A percentile compares a stretch with the other conserved stretches of the same genome.
These are phyloP conservation scores for Cerrena zonata DNA, from an alignment of 1,284 basidiomycete species.

Conservation along the genomic window DNA sequence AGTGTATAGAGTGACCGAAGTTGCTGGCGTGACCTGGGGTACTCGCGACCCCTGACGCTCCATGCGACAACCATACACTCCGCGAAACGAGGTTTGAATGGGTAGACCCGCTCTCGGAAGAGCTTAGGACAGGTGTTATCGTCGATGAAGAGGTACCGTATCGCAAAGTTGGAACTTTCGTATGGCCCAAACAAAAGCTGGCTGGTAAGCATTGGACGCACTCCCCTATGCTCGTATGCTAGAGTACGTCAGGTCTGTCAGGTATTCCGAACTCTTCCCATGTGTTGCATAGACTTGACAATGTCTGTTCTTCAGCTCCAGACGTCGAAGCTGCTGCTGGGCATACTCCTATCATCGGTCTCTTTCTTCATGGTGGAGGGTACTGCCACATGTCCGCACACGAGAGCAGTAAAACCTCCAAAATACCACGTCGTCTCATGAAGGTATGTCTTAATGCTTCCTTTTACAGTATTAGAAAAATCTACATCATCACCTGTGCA, in stretches of 20 bases:
- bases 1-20: constrained; percentile 47
- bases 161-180: constrained; percentile 40
- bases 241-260: background rate
- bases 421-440: constrained; percentile 41
- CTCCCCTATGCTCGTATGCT: background rate
- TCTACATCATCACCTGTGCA: background rate
- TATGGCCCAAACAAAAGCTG: constrained; percentile 38
- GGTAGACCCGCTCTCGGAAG: constrained; percentile 37
- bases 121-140: constrained; percentile 37
- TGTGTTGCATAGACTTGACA: background rate
- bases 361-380: constrained; percentile 49
- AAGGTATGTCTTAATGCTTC: constrained; percentile 20
- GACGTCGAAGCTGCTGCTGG: constrained; percentile 21
- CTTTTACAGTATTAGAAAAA: background rate
- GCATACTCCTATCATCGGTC: constrained; percentile 34
- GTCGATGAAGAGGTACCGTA: constrained; percentile 34
- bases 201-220: constrained; percentile 15
- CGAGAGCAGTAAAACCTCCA: constrained; percentile 41
- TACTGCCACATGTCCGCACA: constrained; percentile 54
- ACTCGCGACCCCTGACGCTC: constrained; percentile 38
- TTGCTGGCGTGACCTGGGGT: constrained; percentile 48
- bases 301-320: background rate
- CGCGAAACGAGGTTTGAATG: constrained; percentile 45
- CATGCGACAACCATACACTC: constrained; percentile 27
- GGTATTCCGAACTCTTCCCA: background rate